Conservation (phyloP, 2,329 filamentous ascomycete genomes). For the Coniella lustricola region DNA sequence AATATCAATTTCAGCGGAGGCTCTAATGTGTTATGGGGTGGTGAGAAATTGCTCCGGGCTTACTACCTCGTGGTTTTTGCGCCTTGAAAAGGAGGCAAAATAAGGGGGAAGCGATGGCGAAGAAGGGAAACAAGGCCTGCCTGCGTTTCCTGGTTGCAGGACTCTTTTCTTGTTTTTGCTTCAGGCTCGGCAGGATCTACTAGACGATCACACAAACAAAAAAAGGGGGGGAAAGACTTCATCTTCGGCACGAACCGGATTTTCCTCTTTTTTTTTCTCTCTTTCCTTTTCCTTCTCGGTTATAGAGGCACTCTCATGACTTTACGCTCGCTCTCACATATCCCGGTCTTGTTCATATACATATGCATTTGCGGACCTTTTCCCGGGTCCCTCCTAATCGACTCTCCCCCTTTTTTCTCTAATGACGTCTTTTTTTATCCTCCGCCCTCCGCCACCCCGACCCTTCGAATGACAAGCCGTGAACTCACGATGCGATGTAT, state of each 20-base stretch:
- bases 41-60: too few relatives aligned
- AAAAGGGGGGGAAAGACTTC: neutral
- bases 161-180: neutral
- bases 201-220: slow-evolving; percentile 10
- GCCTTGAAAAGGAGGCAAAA: too few relatives aligned
- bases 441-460: neutral
- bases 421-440: slow-evolving; percentile 13
- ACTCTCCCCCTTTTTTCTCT: neutral
- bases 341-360: slow-evolving; percentile 16
- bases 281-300: slow-evolving; percentile 12
- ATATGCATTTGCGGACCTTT: slow-evolving; percentile 15
- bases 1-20: neutral
- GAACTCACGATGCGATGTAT: neutral
- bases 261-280: slow-evolving; percentile 12
- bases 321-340: slow-evolving; percentile 17
- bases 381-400: slow-evolving; percentile 16
- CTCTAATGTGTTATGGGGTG: slow-evolving; percentile 3
- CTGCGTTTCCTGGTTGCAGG: slow-evolving; percentile 7
- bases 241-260: slow-evolving; percentile 15
- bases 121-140: slow-evolving; percentile 1
- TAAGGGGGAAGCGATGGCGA: neutral
- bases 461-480: neutral
- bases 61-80: too few relatives aligned
- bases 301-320: slow-evolving; percentile 18
- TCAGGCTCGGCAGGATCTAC: slow-evolving; percentile 6